phyloP scores from a whole-genome alignment of 208 protist genomes.

The Leishmania gerbilli region DNA sequence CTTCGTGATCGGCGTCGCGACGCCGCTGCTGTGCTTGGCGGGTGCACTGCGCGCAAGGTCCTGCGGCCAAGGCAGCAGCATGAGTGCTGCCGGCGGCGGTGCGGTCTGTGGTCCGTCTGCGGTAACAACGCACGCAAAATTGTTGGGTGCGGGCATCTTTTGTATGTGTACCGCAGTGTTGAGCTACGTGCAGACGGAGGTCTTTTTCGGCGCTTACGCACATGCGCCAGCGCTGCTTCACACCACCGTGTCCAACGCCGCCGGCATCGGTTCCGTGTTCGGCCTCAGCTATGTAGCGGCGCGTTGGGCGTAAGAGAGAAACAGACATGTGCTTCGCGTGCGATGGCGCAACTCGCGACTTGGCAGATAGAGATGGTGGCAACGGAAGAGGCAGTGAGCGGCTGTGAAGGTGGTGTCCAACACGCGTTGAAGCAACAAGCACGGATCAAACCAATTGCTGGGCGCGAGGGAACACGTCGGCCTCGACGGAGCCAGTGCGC shows the following conservation, averaged over 20 bases:
- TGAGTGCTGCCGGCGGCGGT: not conserved
- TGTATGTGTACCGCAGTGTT: slow-evolving; percentile 28
- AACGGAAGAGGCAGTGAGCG: not conserved
- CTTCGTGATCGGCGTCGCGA: slow-evolving; percentile 46
- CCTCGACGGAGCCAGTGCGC: no score
- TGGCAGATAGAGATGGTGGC: not conserved
- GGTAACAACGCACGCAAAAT: slow-evolving; percentile 11
- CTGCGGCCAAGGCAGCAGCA: not conserved
- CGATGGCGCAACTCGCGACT: not conserved
- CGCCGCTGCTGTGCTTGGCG: slow-evolving; percentile 29
- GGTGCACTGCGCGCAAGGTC: not conserved
- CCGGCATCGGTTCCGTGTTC: slow-evolving; percentile 44
- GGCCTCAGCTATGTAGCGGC: slow-evolving; percentile 37
- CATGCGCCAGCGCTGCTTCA: slow-evolving; percentile 33
- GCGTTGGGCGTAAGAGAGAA: slow-evolving; percentile 18
- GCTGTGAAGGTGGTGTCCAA: not conserved
- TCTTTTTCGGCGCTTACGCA: slow-evolving; percentile 84
- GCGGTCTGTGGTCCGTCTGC: not conserved
- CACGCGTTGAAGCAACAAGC: not conserved
- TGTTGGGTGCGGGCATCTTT: slow-evolving; percentile 33
- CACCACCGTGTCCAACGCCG: slow-evolving; percentile 39
- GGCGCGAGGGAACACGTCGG: no score
- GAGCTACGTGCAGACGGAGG: slow-evolving; percentile 64
- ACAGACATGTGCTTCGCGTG: no score
- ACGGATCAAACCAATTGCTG: no score